phyloP scores from a whole-genome alignment of 2,329 filamentous ascomycete genomes.

The Tolypocladium tropicale region DNA sequence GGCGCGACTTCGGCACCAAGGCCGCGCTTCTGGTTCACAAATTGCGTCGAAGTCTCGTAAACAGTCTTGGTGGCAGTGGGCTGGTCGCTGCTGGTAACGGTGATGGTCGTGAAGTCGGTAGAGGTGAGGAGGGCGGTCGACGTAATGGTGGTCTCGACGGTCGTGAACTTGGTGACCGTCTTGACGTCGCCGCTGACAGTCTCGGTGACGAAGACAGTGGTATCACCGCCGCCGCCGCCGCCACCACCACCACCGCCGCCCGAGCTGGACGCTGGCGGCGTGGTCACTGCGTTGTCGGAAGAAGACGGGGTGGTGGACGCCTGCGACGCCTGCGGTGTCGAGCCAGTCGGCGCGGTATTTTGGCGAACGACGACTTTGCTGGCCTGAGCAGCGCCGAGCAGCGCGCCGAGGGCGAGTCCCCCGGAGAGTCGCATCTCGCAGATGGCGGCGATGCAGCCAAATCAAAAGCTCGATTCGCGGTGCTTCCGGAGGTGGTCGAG shows the following conservation, averaged over 20 bases:
- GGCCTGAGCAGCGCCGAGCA: constrained; percentile 9
- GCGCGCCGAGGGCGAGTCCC: constrained; percentile 12
- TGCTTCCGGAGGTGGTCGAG: background rate
- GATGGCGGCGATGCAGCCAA: background rate
- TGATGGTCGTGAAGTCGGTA: constrained; percentile 24
- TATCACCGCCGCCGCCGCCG: constrained; percentile 1
- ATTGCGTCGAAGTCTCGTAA: constrained; percentile 22
- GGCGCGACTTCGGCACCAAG: constrained; percentile 13
- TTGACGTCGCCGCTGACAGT: constrained; percentile 17
- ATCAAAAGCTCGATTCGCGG: background rate
- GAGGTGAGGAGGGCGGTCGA: constrained; percentile 23
- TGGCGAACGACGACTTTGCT: constrained; percentile 6
- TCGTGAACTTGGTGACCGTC: constrained; percentile 19
- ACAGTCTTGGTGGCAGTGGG: constrained; percentile 24
- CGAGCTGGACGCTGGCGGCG: background rate
- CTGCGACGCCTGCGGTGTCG: background rate
- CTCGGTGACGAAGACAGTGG: constrained; percentile 17
- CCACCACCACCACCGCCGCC: constrained; percentile 1
- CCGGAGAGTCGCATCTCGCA: constrained; percentile 11
- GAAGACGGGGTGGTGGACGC: background rate
- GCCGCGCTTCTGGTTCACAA: constrained; percentile 22
- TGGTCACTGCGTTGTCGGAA: background rate
- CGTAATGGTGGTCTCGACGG: constrained; percentile 16
- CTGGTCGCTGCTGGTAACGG: constrained; percentile 23
- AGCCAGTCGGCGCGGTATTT: background rate